These are phyloP conservation scores for Leucocoprinus birnbaumii DNA, from an alignment of 768 basidiomycete species.

Conservation along the genomic window DNA sequence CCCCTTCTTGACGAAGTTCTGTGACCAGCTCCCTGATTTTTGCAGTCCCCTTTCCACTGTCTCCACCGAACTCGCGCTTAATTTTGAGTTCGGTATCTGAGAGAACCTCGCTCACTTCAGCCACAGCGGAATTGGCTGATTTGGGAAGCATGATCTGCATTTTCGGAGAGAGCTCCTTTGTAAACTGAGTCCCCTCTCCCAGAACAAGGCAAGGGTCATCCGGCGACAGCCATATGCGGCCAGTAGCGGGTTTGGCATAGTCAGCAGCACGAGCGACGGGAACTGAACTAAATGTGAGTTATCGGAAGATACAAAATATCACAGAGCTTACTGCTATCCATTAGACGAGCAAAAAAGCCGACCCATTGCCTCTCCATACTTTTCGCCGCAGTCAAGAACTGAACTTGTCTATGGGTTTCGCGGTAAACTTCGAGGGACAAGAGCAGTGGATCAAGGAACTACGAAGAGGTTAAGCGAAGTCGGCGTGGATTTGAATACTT, in stretches of 20 bases:
- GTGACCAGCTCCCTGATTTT: conserved; percentile 65
- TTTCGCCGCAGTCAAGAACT: conserved; percentile 86
- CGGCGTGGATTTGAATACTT: too few relatives aligned
- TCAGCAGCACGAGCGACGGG: conserved; percentile 93
- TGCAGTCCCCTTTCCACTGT: conserved; percentile 69
- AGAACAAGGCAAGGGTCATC: conserved; percentile 80
- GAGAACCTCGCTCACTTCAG: conserved; percentile 84
- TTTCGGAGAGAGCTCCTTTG: conserved; percentile 64
- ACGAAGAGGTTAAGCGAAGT: conserved; percentile 8
- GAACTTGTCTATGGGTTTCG: conserved; percentile 78
- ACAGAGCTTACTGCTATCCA: conserved; percentile 76
- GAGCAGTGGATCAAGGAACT: conserved; percentile 93
- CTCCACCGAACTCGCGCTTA: conserved; percentile 85
- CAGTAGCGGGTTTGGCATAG: conserved; percentile 71
- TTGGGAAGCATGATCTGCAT: conserved; percentile 90
- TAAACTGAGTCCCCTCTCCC: conserved; percentile 81
- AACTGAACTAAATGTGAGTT: conserved; percentile 47
- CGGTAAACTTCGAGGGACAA: conserved; percentile 82
- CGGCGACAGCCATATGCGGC: conserved; percentile 65
- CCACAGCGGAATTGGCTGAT: conserved; percentile 67
- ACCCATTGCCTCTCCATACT: conserved; percentile 80
- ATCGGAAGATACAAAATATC: neutral
- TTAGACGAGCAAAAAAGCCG: conserved; percentile 76
- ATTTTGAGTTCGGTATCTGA: conserved; percentile 84
- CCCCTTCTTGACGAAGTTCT: conserved; percentile 53